A percentile compares a stretch with the other conserved stretches of the same genome.
These are phyloP conservation scores for Podospora fimiseda DNA, from an alignment of 495 filamentous ascomycete species.

Conservation along the genomic window DNA sequence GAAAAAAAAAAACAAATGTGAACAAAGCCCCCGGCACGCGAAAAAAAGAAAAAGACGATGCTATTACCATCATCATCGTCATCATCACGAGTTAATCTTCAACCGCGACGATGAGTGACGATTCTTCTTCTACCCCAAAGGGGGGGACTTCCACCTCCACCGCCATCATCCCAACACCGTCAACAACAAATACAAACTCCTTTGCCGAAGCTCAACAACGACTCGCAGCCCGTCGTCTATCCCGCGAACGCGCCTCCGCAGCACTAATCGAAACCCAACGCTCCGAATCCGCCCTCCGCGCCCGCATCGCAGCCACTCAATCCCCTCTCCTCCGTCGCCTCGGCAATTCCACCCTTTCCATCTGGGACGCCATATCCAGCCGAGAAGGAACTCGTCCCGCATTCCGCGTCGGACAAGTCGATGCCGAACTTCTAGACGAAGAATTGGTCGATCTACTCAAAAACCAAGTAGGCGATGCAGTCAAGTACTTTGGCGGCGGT, in stretches of 20 bases:
- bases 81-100: background rate
- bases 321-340: slow-evolving; percentile 55
- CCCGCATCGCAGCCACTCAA: slow-evolving; percentile 53
- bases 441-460: slow-evolving; percentile 82
- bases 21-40: background rate
- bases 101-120: background rate
- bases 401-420: slow-evolving; percentile 93
- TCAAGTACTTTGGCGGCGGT: slow-evolving; percentile 76
- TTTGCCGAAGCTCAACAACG: slow-evolving; percentile 84
- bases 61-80: background rate
- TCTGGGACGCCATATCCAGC: slow-evolving; percentile 67
- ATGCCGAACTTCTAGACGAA: slow-evolving; percentile 92
- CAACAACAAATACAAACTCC: slow-evolving; percentile 46
- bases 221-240: slow-evolving; percentile 67
- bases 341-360: slow-evolving; percentile 46
- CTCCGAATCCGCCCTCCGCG: slow-evolving; percentile 52
- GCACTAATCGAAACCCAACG: slow-evolving; percentile 50
- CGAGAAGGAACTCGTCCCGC: slow-evolving; percentile 74
- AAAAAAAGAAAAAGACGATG: background rate
- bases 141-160: background rate
- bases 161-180: background rate
- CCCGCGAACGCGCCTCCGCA: slow-evolving; percentile 57
- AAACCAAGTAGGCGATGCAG: slow-evolving; percentile 77
- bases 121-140: background rate
- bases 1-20: too few species aligned